Base-by-base conservation (phyloP, 2,329 filamentous ascomycete genomes). In the Clarireedia monteithiana region DNA sequence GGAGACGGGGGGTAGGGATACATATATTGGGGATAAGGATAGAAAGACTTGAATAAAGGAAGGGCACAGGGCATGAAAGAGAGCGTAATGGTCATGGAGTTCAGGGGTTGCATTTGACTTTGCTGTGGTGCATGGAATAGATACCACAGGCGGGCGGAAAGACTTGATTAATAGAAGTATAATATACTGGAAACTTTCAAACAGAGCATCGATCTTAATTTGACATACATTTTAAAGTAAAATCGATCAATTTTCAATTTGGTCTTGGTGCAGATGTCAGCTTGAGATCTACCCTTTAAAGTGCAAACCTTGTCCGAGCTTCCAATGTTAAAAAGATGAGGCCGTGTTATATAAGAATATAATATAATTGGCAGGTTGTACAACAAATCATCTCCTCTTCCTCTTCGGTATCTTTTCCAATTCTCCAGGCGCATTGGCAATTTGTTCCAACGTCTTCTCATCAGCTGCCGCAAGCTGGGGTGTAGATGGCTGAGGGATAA, bases 381-480 rank as follows among this genome's bases (percentile, higher is more conserved):
- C 14, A 50, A 2, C 14, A 15, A n/a, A 2, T 55, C 26, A 55
- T 50, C 26, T 26, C 6, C 38, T 53, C 27, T 50, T 56, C 47
- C 52, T 27, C 39, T 57, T 59, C 5, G 58, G 38, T 23, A 36
- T 48, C 27, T 59, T 60, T 30, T 60, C 20, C 1, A 59, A 27
- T 12, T 59, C 50, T 5, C 57, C 57, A 38, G 59, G 50, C 5
- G 58, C 53, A 51, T 60, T 62, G 5, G 62, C 61, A 40, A 60
- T 60, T 3, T 60, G 53, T 44, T 58, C 56, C 48, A 60, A n/a
- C 2, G 36, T 23, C 5, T n/a, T 53, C 50, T 50, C 53, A 10
- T 55, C 46, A 15, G 49, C 26, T 5, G 17, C 20, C 15, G 20
- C 9, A 46, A 27, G 55, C 56, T 45, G 58, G 24, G 24, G 15